A percentile compares a stretch with the other conserved stretches of the same genome.
Evolutionary conservation across 805 yeast species (phyloP).

Genomic region (Candida maris): DNA sequence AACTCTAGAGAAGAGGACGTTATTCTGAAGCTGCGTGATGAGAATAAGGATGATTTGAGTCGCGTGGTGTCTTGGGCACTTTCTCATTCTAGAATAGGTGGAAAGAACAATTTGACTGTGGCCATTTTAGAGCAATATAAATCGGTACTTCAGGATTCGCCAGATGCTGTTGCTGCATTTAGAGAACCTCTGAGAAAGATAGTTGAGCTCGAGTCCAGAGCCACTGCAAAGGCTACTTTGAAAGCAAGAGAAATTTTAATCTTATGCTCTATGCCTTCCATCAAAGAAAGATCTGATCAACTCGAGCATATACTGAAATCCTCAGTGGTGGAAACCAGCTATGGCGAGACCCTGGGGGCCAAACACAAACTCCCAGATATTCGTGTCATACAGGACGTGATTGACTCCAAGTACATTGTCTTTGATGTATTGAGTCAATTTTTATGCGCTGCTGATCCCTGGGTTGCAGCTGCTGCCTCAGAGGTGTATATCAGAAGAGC

Average conservation of each 20-base stretch:
- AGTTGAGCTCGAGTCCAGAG: constrained; percentile 85
- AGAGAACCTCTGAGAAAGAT: constrained; percentile 70
- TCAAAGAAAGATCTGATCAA: constrained; percentile 94
- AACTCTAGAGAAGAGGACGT: constrained; percentile 85
- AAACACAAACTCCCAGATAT: constrained; percentile 80
- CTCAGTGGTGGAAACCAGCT: constrained; percentile 83
- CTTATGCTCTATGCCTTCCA: constrained; percentile 95
- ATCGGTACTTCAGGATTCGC: constrained; percentile 68
- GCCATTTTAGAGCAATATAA: constrained; percentile 83
- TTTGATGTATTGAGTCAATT: constrained; percentile 95
- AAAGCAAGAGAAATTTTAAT: constrained; percentile 95
- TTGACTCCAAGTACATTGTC: constrained; percentile 93
- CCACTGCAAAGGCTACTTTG: constrained; percentile 88
- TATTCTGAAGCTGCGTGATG: constrained; percentile 81
- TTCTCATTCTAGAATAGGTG: constrained; percentile 90
- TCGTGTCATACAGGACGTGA: constrained; percentile 80
- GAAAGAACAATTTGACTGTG: constrained; percentile 84
- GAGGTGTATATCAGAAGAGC: constrained; percentile 97
- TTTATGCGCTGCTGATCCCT: constrained; percentile 75
- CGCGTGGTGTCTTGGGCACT: constrained; percentile 70
- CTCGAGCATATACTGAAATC: constrained; percentile 92
- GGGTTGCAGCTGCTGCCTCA: constrained; percentile 93
- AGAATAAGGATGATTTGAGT: constrained; percentile 68
- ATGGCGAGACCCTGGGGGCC: constrained; percentile 74
- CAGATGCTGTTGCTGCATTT: constrained; percentile 62